phyloP scores from a whole-genome alignment of 1,139 yeast species.

The Magnusiomyces fungicola region DNA sequence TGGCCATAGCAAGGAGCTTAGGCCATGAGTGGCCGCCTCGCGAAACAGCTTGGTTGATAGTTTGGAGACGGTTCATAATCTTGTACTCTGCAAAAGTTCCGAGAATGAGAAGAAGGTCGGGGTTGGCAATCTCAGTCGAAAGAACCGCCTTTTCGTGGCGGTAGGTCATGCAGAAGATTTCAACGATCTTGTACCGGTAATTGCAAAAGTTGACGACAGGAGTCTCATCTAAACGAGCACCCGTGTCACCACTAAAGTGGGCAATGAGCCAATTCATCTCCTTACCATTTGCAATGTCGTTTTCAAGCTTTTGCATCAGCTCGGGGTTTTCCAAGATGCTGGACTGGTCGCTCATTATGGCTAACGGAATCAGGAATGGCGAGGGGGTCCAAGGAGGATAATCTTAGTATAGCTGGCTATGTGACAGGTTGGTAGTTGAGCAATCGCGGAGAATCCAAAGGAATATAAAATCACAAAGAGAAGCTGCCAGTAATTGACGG shows the following conservation, averaged over 20 bases:
- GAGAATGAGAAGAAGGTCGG: slow-evolving; percentile 10
- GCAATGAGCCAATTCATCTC: slow-evolving; percentile 12
- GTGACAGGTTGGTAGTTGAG: not conserved
- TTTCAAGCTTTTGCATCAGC: slow-evolving; percentile 9
- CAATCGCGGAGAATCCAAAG: not conserved
- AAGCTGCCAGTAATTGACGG: not conserved
- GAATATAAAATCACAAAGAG: not conserved
- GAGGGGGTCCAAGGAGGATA: not conserved
- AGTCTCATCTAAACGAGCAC: slow-evolving; percentile 11
- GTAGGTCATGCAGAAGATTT: slow-evolving; percentile 15
- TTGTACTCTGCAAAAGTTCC: slow-evolving; percentile 14
- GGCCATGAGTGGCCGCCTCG: slow-evolving; percentile 12
- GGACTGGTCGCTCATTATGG: not conserved
- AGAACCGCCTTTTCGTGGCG: slow-evolving; percentile 12
- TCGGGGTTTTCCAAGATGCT: slow-evolving; percentile 9
- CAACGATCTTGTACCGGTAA: slow-evolving; percentile 16
- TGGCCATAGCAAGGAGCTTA: slow-evolving; percentile 9
- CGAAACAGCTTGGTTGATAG: slow-evolving; percentile 9
- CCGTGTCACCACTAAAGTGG: slow-evolving; percentile 5
- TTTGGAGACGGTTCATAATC: slow-evolving; percentile 4
- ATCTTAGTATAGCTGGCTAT: not conserved
- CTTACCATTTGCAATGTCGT: slow-evolving; percentile 9
- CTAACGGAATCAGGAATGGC: not conserved
- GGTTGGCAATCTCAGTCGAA: slow-evolving; percentile 13
- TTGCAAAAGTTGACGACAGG: slow-evolving; percentile 15